Evolutionary conservation across 805 yeast species (phyloP), one percentile per base, ranked within the genome.

Genomic region (Ogataea nakhonphanomensis): DNA sequence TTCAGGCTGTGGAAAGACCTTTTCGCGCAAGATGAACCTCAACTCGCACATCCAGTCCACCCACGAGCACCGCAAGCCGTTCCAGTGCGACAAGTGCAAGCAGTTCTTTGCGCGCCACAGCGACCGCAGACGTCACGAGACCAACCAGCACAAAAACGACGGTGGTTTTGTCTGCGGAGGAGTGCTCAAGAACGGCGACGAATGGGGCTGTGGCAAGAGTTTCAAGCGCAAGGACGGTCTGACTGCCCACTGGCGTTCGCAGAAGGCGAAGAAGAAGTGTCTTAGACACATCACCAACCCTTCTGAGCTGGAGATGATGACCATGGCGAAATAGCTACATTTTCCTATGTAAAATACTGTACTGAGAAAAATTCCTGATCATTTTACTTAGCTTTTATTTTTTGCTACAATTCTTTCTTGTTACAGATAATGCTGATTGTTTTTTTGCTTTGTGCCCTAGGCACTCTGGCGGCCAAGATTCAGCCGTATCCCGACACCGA

Each of bases 181-280:
- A 1, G 39, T 51, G 10, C 36, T 48, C 20, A 53, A 55, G 20
- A 51, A 45, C 26, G 67, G 65, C 20, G 48, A 50, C 13, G 43
- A 41, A 14, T 62, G 67, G 67, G 67, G 67, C 4, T 62, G 67
- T 39, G 62, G 64, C 17, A 62, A 60, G 44, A 43, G 41, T n/a
- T 62, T 62, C 35, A 60, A 59, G 38, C 44, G 67, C 12, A 62
- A 61, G 37, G 67, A 62, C 39, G 67, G 67, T 1, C 46, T 62
- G 20, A 44, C 59, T n/a, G 66, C 67, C 1, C 67, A 62, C 37
- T 62, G 67, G 67, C 56, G 57, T 38, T 54, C 62, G 7, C 55
- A 58, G 15, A 62, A 61, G 51, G 66, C 67, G 8, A 57, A 51
- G 24, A 57, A 50, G 44, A 60, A 57, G 43, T 62, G 67, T 43